phyloP scores from a whole-genome alignment of 352 stramenopile species.

The Phytophthora pisi region DNA sequence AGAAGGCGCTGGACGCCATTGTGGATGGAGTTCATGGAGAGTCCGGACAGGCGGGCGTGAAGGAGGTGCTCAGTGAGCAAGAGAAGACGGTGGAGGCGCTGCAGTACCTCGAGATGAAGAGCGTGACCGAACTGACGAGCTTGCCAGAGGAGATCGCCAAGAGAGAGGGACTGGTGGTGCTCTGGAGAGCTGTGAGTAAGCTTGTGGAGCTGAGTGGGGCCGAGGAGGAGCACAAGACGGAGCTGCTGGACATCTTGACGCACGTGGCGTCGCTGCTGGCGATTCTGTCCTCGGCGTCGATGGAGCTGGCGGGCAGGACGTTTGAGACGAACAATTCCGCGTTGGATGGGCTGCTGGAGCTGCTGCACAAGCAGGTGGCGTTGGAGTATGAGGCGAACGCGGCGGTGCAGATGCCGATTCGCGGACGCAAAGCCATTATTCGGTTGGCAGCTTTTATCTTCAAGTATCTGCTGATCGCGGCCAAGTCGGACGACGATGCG shows the following conservation, averaged over 20 bases:
- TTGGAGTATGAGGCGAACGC: slow-evolving; percentile 47
- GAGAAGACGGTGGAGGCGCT: slow-evolving; percentile 65
- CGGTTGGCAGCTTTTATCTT: slow-evolving; percentile 80
- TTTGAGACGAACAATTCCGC: slow-evolving; percentile 34
- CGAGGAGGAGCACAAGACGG: slow-evolving; percentile 15
- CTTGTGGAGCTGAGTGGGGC: slow-evolving; percentile 38
- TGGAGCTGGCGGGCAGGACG: slow-evolving; percentile 44
- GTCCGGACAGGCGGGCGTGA: slow-evolving; percentile 10
- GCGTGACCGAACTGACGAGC: slow-evolving; percentile 53
- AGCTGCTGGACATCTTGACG: slow-evolving; percentile 42
- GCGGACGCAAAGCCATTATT: slow-evolving; percentile 64
- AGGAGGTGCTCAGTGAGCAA: slow-evolving; percentile 37
- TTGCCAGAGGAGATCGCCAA: slow-evolving; percentile 62
- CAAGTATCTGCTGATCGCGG: slow-evolving; percentile 66
- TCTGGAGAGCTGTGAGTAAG: slow-evolving; percentile 52
- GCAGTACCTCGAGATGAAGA: slow-evolving; percentile 82
- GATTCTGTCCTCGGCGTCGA: slow-evolving; percentile 62
- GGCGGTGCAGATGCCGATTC: slow-evolving; percentile 37
- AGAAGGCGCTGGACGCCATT: slow-evolving; percentile 77
- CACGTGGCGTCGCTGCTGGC: slow-evolving; percentile 59
- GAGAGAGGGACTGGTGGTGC: slow-evolving; percentile 57
- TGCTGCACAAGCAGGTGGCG: slow-evolving; percentile 61
- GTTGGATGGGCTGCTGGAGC: slow-evolving; percentile 32
- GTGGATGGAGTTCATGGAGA: slow-evolving; percentile 31
- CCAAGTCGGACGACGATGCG: slow-evolving; percentile 46